Conservation (phyloP, 192 early-diverging fungal genomes). For the Rhizophagus clarus region DNA sequence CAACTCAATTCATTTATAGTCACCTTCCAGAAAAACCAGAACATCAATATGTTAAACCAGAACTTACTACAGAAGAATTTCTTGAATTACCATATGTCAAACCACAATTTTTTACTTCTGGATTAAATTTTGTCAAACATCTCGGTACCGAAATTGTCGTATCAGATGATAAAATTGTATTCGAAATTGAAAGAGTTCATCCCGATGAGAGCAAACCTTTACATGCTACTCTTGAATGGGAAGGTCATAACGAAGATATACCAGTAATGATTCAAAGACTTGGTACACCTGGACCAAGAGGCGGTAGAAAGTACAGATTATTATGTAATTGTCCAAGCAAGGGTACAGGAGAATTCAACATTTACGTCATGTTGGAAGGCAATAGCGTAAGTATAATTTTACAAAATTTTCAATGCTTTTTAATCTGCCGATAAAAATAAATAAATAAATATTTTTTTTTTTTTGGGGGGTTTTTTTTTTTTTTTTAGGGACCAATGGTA, state of each 20-base stretch:
- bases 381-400: conserved; percentile 9
- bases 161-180: neutral
- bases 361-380: conserved; percentile 21
- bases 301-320: neutral
- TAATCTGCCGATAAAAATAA: no score
- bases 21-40: conserved; percentile 55
- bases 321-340: conserved; percentile 3
- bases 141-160: neutral
- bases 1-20: conserved; percentile 56
- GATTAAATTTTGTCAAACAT: neutral
- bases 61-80: conserved; percentile 31
- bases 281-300: neutral
- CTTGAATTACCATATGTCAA: conserved; percentile 14
- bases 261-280: conserved; percentile 18
- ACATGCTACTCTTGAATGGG: conserved; percentile 16
- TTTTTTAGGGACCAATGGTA: conserved; percentile 23
- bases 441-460: no score
- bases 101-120: conserved; percentile 14
- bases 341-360: conserved; percentile 20
- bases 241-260: neutral
- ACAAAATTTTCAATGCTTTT: neutral
- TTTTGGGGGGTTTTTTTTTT: neutral
- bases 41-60: conserved; percentile 53
- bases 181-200: conserved; percentile 11
- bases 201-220: conserved; percentile 30